Base-by-base conservation (phyloP, 192 early-diverging fungal genomes). In the Rhizophlyctis rosea region DNA sequence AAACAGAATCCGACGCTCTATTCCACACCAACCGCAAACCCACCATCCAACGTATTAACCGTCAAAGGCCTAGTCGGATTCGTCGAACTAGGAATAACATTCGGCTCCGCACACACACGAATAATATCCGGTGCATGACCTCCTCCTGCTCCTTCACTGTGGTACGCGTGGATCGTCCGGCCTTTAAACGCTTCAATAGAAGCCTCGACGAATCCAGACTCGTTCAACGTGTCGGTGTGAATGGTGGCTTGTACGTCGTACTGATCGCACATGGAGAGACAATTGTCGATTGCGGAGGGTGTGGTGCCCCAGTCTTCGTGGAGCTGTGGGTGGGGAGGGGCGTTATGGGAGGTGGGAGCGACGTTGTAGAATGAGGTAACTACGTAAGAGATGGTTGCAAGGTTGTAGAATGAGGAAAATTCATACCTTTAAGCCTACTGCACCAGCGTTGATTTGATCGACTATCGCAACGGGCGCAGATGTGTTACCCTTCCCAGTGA, bases 241-340 rank as follows among this genome's bases (percentile, higher is more conserved):
- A 98, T 94, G 9, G 87, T 96, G 2, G 87, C 84, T 75, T 91
- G 76, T 0, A 78, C 86, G 72, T 98, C 96, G 61, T 85, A 84
- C 70, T 87, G 70, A 50, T 98, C 96, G 71, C 91, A 91, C 5
- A 93, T 86, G 0, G 72, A 54, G 61, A 98, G 74, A 62, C 94
- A 96, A 31, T 80, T 79, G 64, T 98, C 93, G 68, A 98, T 98
- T 5, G 91, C 91, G 30, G 89, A 83, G 1, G 96, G 96, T 1
- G 96, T 96, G 3, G 94, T 87, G 4, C 96, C 95, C 92, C 93
- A 95, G 76, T 96, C 94, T 75, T 96, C 94, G 76, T 96, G 94
- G 32, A 96, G 76, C 79, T 95, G 89, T n/a, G 9, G 72, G 24
- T 71, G 14, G 16, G 21, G 14, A 30, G 16, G n/a, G 16, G 13